Evolutionary conservation across 169 alveolate genomes (phyloP).

Genomic region (Nephromyces sp.): DNA sequence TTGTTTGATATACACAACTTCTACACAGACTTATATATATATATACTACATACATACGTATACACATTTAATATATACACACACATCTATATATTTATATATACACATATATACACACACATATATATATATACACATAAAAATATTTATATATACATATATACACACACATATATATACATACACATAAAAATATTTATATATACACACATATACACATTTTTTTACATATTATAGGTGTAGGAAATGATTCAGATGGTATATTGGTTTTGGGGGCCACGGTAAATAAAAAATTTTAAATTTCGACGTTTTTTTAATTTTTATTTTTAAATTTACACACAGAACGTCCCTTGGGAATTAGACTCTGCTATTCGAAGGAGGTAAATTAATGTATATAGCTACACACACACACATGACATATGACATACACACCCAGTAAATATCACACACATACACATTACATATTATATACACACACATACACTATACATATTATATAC

Average conservation of each 20-base stretch:
- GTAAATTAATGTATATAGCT: constrained; percentile 9
- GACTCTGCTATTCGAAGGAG: constrained; percentile 97
- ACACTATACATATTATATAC: no score
- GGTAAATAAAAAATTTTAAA: neutral
- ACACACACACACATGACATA: no score
- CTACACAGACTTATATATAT: neutral
- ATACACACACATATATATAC: no score
- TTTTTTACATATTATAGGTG: constrained; percentile 1
- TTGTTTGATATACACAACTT: constrained; percentile 4
- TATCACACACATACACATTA: neutral
- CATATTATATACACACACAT: no score
- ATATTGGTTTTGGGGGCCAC: constrained; percentile 85
- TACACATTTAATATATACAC: neutral
- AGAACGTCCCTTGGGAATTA: constrained; percentile 91
- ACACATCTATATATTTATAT: neutral
- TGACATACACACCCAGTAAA: no score
- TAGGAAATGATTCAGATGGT: constrained; percentile 68
- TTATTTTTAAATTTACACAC: constrained; percentile 22
- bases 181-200: no score
- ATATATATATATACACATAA: neutral
- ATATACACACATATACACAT: no score
- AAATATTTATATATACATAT: no score
- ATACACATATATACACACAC: neutral
- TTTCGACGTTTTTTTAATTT: neutral
- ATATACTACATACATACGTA: neutral